Evolutionary conservation across 257 asterid species (phyloP), one percentile per base, ranked within the genome.

Genomic region (Marsdenia floribunda): DNA sequence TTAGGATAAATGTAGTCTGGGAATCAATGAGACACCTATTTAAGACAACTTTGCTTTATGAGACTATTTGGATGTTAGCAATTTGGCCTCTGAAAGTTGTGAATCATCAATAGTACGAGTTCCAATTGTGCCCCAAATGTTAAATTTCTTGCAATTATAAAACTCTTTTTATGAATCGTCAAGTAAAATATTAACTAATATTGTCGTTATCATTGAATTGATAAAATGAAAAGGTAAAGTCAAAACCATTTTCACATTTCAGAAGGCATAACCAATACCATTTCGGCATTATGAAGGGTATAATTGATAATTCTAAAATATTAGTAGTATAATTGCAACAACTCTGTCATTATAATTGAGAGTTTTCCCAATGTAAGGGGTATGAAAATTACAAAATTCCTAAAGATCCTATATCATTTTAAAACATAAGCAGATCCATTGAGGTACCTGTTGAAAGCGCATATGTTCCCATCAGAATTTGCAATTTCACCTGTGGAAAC

Each of bases 401-500:
- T 26, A 40, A 16, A 35, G 22, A 0, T 8, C 70, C 70, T 52
- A 5, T 55, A 73, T 26, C 19, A 46, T 14, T 22, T 22, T 60
- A 24, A 24, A 5, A 10, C 24, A 73, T 26, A 60, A 18, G 42
- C 44, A 42, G 26, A 18, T 72, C 33, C 26, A 14, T 49, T 22
- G 18, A 18, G 58, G 55, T 71, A 94, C 99, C 98, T 95, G 98
- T 76, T 89, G 99, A 95, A 75, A 95, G 96, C 54, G 97, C 99
- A 84, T 95, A 95, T 74, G 99, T 90, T 72, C 99, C 99, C 98
- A 90, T 95, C 72, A 95, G 83, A 77, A 92, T 90, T 83, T 98
- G 89, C 93, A 91, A 87, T 82, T 95, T 95, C 35, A 95, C 99
- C 99, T 95, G 90, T 26, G 26, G 38, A 72, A 3, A 18, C 35